A percentile compares a stretch with the other conserved stretches of the same genome.
phyloP scores from a whole-genome alignment of 2,329 filamentous ascomycete species.

The Annulohypoxylon truncatum region DNA sequence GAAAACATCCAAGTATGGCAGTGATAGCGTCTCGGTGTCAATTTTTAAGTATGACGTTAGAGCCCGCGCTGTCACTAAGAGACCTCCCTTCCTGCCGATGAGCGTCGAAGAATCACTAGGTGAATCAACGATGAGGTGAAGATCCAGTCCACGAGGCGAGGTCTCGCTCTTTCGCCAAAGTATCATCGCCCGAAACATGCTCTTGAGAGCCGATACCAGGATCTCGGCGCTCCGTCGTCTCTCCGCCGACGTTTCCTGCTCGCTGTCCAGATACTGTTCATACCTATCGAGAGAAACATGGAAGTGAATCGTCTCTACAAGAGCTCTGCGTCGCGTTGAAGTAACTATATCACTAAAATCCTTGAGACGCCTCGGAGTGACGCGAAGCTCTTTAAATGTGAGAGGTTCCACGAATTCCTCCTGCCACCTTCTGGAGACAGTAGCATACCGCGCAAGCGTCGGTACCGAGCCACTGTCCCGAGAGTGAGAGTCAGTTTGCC shows the following conservation, averaged over 20 bases:
- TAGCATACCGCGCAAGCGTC: constrained; percentile 29
- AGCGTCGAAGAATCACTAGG: constrained; percentile 29
- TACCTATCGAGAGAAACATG: constrained; percentile 35
- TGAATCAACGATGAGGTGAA: constrained; percentile 35
- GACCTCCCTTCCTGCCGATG: constrained; percentile 13
- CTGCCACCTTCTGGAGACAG: constrained; percentile 36
- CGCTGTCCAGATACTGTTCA: constrained; percentile 19
- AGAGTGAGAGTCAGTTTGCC: constrained; percentile 26
- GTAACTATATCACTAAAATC: constrained; percentile 26
- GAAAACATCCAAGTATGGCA: constrained; percentile 29
- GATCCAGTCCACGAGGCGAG: constrained; percentile 29
- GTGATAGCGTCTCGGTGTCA: constrained; percentile 30
- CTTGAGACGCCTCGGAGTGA: constrained; percentile 31
- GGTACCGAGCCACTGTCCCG: constrained; percentile 9
- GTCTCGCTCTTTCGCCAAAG: constrained; percentile 29
- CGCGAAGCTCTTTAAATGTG: constrained; percentile 27
- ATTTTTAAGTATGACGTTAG: constrained; percentile 29
- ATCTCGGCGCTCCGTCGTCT: constrained; percentile 29
- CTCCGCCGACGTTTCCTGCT: constrained; percentile 30
- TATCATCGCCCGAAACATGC: constrained; percentile 32
- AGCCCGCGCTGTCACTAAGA: constrained; percentile 26
- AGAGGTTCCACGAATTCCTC: constrained; percentile 33
- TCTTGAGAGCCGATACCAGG: constrained; percentile 22
- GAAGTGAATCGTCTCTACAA: constrained; percentile 32
- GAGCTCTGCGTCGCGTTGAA: constrained; percentile 30